Evolutionary conservation across 306 rosid species (phyloP).

Genomic region (Delonix regia): DNA sequence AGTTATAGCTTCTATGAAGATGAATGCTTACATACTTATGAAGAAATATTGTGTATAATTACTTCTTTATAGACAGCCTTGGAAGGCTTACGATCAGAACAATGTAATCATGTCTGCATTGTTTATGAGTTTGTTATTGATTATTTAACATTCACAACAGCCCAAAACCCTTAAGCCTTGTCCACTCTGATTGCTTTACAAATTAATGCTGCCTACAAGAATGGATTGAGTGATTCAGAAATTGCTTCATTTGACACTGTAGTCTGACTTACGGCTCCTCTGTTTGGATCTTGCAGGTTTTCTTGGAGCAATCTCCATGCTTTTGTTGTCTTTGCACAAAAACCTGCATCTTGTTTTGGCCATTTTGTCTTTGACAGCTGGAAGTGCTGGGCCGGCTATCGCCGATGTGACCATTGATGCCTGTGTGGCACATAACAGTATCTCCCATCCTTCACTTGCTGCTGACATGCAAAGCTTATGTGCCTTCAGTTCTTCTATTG

Average conservation of each 20-base stretch:
- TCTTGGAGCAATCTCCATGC: constrained; percentile 68
- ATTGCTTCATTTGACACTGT: constrained; percentile 18
- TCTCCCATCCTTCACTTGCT: constrained; percentile 71
- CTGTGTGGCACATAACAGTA: constrained; percentile 94
- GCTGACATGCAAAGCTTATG: constrained; percentile 96
- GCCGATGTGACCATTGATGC: constrained; percentile 99
- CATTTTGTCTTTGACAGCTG: constrained; percentile 66
- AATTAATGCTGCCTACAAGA: not conserved
- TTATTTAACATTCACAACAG: not conserved
- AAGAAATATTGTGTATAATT: constrained; percentile 5
- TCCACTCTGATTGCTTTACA: not conserved
- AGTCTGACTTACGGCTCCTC: constrained; percentile 27
- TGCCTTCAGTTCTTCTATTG: constrained; percentile 83
- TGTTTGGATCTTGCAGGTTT: constrained; percentile 54
- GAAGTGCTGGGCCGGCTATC: constrained; percentile 85
- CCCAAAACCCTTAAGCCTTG: not conserved
- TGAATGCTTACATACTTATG: constrained; percentile 6
- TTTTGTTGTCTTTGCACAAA: constrained; percentile 62
- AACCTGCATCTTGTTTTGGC: constrained; percentile 81
- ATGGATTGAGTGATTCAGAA: not conserved
- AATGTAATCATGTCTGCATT: not conserved
- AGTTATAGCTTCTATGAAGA: constrained; percentile 15
- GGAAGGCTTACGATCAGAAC: not conserved
- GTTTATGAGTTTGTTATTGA: not conserved
- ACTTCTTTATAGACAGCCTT: constrained; percentile 15